Evolutionary conservation across 2,329 filamentous ascomycete genomes (phyloP), one percentile per base, ranked within the genome.

Genomic region (Fusarium sp.): DNA sequence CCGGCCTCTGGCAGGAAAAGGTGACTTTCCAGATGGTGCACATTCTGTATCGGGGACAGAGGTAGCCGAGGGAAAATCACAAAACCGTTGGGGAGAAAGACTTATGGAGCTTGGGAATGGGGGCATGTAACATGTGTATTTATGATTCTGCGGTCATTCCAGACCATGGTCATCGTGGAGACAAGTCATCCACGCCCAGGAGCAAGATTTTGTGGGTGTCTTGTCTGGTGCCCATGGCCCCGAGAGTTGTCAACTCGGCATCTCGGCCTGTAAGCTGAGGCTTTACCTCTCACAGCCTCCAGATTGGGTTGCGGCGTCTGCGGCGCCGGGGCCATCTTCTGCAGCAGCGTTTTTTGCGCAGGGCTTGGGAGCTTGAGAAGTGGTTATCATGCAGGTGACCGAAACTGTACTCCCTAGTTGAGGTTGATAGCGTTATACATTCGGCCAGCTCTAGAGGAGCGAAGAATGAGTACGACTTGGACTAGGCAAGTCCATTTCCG

Each of bases 11-110:
- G 36, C 68, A 66, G 22, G 68, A 62, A 63, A 64, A 66, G 27
- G 31, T 40, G 24, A 64, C 49, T 62, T 42, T 56, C 59, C 59
- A 71, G 20, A 64, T 62, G 9, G 59, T 66, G 40, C 56, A 69
- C 58, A 69, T 71, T n/a, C 17, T 65, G 20, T 33, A 40, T 42
- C 49, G n/a, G 9, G 51, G 35, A 17, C 14, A 40, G 14, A 10
- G 31, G 27, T 5, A 29, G 40, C 35, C n/a, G 55, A 29, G 49
- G 35, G 22, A 49, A 53, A 62, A 58, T 44, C 44, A 53, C 44
- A 60, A 36, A 49, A 46, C 31, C n/a, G 33, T 40, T 31, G 24
- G 24, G 27, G 10, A n/a, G 22, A 20, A 16, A 36, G 53, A 27
- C 42, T 56, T 17, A 29, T 27, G 10, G 29, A 24, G 22, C 17